Percentiles rank a stretch among this genome's conserved stretches.
These are phyloP conservation scores for Cytospora piceae DNA, from an alignment of 2,329 filamentous ascomycete species.

Conservation along the genomic window DNA sequence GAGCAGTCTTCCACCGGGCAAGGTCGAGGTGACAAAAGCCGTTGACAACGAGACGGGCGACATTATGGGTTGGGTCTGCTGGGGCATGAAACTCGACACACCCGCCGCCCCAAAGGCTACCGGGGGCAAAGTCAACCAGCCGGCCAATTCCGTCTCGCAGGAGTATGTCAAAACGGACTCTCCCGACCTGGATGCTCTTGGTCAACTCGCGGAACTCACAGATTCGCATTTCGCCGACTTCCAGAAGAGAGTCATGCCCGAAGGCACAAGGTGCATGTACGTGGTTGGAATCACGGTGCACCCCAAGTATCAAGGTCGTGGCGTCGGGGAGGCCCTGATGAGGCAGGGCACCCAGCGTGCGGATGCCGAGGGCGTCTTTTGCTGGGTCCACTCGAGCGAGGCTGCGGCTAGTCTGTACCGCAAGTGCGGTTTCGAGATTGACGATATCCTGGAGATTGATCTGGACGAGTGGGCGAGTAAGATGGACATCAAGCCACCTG, in stretches of 20 bases:
- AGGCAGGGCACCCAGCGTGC: conserved; percentile 39
- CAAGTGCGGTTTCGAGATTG: conserved; percentile 38
- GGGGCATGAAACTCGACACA: conserved; percentile 38
- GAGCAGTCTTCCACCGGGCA: conserved; percentile 31
- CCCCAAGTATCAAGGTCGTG: conserved; percentile 38
- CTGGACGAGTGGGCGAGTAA: conserved; percentile 40
- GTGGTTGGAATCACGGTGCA: conserved; percentile 41
- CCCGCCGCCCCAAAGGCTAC: conserved; percentile 19
- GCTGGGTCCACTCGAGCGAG: conserved; percentile 44
- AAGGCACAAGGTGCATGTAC: conserved; percentile 40
- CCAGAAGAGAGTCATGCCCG: conserved; percentile 35
- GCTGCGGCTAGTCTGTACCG: conserved; percentile 38
- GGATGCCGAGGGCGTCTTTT: conserved; percentile 37
- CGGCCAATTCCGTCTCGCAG: not conserved
- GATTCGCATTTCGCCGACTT: conserved; percentile 39
- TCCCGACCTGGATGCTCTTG: conserved; percentile 34
- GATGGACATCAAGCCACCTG: conserved; percentile 30
- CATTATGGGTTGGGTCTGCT: conserved; percentile 42
- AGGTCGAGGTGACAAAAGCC: conserved; percentile 40
- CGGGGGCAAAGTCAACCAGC: not conserved
- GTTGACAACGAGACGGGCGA: conserved; percentile 37
- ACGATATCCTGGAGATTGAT: conserved; percentile 38
- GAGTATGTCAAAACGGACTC: not conserved
- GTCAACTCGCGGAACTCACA: conserved; percentile 38
- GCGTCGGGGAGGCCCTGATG: conserved; percentile 42